Base-by-base conservation (phyloP, 139 green algal species). In the Chlamydomonas sp. region DNA sequence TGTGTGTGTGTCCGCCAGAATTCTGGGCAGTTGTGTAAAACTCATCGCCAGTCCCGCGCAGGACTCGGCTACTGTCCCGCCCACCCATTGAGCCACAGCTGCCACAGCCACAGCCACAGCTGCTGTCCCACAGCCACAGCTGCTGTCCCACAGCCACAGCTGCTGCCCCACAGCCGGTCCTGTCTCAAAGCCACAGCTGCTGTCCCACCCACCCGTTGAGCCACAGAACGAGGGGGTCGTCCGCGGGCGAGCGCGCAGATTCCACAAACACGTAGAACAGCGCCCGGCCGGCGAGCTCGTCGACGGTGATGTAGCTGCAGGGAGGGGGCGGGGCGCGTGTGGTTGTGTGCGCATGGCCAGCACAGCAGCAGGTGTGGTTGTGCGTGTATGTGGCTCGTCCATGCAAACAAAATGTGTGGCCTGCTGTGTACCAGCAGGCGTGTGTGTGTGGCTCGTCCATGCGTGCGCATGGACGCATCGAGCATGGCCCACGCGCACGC, bases 281-380 rank as follows among this genome's bases (percentile, higher is more conserved):
- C 2, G 82, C 74, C 8, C 89, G 76, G 0, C 87, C 90, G 0
- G 83, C 81, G 0, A 70, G 54, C 8, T 89, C 76, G 33, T 95
- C 72, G n/a, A 96, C 88, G 0, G 84, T 96, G 5, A 96, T 65
- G 67, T 94, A 93, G 1, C 88, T 90, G 75, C n/a, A 63, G n/a
- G n/a, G 10, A 13, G 39, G 39, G 13, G 39, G 39, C 10, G 39
- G 39, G 39, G 39, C 13, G 8, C 10, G 39, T 13, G 13, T 8
- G 39, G 8, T 50, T 8, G 8, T 50, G 39, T 50, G 39, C 39
- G 8, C 13, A 13, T 8, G 39, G 10, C 39, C 39, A 50, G 8
- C 39, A 50, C 39, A 50, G 13, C 10, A 50, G 8, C 39, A 8
- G 13, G 10, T 50, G 8, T 8, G 8, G 39, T 8, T 8, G 8